Evolutionary conservation across 148 eudicot genomes (phyloP).

Genomic region (Polygonum aviculare): DNA sequence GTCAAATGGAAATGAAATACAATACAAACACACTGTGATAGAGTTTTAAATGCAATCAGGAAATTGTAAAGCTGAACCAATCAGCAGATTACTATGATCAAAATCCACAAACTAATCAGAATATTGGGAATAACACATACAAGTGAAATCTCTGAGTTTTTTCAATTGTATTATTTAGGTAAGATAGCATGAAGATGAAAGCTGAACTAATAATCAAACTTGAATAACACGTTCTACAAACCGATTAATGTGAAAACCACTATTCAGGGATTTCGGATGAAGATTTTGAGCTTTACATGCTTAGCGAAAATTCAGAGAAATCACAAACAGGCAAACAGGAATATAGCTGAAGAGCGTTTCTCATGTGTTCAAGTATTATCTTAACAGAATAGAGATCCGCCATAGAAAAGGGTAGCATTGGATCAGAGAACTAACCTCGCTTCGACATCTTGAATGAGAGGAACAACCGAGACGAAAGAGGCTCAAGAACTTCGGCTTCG

Average conservation of each 20-base stretch:
- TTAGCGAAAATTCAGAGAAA: not conserved
- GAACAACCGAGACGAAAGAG: not conserved
- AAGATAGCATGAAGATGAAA: not conserved
- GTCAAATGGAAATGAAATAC: not conserved
- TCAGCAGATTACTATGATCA: no score
- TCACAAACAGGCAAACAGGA: not conserved
- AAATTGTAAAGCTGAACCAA: not conserved
- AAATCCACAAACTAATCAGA: no score
- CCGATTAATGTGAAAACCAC: not conserved
- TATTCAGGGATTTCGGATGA: not conserved
- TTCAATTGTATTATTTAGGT: not conserved
- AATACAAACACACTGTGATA: not conserved
- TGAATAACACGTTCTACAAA: not conserved
- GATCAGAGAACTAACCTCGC: conserved; percentile 6
- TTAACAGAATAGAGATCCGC: not conserved
- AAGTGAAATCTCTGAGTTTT: not conserved
- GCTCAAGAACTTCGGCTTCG: not conserved
- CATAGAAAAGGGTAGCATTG: not conserved
- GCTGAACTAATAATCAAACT: not conserved
- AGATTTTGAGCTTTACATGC: not conserved
- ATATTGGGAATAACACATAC: no score
- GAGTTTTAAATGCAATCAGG: no score
- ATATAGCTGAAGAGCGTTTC: not conserved
- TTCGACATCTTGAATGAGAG: conserved; percentile 7
- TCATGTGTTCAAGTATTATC: not conserved